phyloP scores from a whole-genome alignment of 2,329 filamentous ascomycete genomes.

The Seiridium cupressi region DNA sequence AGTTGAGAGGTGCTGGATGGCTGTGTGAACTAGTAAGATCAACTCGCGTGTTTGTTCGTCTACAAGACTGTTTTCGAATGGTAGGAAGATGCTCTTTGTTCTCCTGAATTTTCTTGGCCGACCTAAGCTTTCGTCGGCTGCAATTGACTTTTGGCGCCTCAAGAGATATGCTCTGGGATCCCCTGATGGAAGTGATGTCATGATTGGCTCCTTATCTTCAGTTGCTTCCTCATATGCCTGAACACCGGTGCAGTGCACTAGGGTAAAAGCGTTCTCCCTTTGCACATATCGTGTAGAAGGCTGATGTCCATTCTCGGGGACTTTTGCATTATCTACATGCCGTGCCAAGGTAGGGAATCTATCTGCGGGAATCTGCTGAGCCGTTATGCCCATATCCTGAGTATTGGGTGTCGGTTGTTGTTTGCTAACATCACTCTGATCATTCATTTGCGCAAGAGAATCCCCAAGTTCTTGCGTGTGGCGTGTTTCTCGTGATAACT shows the following conservation, averaged over 20 bases:
- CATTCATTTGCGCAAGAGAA: background rate
- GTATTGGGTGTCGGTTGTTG: no score
- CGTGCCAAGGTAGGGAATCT: background rate
- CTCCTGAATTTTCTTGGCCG: slow-evolving; percentile 21
- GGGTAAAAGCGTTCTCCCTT: slow-evolving; percentile 6
- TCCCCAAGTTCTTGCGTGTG: background rate
- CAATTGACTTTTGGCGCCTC: slow-evolving; percentile 28
- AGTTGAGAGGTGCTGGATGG: slow-evolving; percentile 11
- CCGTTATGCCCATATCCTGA: background rate
- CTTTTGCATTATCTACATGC: background rate
- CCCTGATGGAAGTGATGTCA: slow-evolving; percentile 20
- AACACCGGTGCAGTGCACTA: slow-evolving; percentile 8
- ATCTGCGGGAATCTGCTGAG: background rate
- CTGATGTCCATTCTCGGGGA: background rate
- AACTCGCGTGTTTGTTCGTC: slow-evolving; percentile 19
- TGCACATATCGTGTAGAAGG: background rate
- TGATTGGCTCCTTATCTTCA: slow-evolving; percentile 21
- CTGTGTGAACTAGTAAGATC: slow-evolving; percentile 6
- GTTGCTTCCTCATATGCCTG: slow-evolving; percentile 2
- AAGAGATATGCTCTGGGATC: slow-evolving; percentile 31
- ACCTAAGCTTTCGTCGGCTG: slow-evolving; percentile 11
- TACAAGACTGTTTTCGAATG: slow-evolving; percentile 21
- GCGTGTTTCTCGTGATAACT: background rate
- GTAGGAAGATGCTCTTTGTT: slow-evolving; percentile 26
- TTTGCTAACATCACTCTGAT: no score